Conservation (phyloP, 2,329 filamentous ascomycete species). For the Phialemoniopsis sp. region DNA sequence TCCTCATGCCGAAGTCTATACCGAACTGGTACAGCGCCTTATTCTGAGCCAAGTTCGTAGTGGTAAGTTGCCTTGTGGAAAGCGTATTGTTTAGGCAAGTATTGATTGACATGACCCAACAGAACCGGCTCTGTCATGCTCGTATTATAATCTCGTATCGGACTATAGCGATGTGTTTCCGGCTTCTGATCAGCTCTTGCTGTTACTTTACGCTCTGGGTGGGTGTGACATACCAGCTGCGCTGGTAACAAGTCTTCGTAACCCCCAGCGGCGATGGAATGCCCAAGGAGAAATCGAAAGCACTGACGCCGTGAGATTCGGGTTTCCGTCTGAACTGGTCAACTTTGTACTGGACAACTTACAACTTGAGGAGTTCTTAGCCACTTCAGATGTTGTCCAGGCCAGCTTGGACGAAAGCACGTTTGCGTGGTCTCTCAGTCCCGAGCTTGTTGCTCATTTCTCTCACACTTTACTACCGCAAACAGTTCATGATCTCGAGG, state of each 20-base stretch:
- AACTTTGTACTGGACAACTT: slow-evolving; percentile 11
- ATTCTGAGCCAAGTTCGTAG: slow-evolving; percentile 10
- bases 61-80: too few species aligned
- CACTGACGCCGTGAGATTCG: slow-evolving; percentile 14
- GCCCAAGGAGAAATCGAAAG: slow-evolving; percentile 17
- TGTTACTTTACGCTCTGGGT: slow-evolving; percentile 17
- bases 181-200: slow-evolving; percentile 14
- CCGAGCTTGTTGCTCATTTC: too few species aligned
- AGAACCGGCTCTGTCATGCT: too few species aligned
- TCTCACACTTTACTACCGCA: too few species aligned
- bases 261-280: slow-evolving; percentile 17
- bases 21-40: slow-evolving; percentile 15
- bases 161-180: slow-evolving; percentile 20
- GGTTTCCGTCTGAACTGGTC: slow-evolving; percentile 13
- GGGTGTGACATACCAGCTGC: slow-evolving; percentile 12
- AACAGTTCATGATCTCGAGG: too few species aligned
- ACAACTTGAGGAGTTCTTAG: too few species aligned
- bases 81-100: too few species aligned
- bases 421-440: slow-evolving; percentile 13
- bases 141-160: slow-evolving; percentile 15
- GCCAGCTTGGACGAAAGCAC: slow-evolving; percentile 9
- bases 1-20: slow-evolving; percentile 9
- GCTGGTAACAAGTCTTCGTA: slow-evolving; percentile 14
- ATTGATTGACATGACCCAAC: not conserved
- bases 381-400: slow-evolving; percentile 4